Conservation (phyloP, 345 rosid species). For the Mercurialis annua region DNA sequence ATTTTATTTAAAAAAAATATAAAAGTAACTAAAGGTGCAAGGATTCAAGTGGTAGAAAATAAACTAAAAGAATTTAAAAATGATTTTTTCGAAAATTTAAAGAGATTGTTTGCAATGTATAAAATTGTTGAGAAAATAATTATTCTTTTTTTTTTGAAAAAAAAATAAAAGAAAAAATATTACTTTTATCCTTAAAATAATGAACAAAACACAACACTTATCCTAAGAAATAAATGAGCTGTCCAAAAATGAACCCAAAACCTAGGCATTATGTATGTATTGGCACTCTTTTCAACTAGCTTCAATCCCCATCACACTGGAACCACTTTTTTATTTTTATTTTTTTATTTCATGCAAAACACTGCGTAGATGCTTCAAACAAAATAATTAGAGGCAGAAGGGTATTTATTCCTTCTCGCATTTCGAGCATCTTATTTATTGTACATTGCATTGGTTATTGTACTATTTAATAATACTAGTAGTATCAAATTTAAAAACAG, state of each 20-base stretch:
- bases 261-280: conserved; percentile 18
- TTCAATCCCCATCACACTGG: conserved; percentile 23
- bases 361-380: neutral
- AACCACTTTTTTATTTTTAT: neutral
- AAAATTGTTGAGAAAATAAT: no score
- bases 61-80: no score
- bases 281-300: conserved; percentile 30
- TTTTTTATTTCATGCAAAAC: neutral
- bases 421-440: neutral
- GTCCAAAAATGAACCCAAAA: conserved; percentile 20
- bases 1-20: no score
- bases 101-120: no score
- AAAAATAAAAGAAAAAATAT: no score
- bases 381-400: neutral
- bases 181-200: no score
- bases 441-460: conserved; percentile 3
- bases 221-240: neutral
- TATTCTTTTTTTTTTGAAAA: no score
- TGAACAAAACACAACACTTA: neutral
- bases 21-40: no score
- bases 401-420: conserved; percentile 24
- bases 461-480: neutral
- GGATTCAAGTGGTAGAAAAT: no score
- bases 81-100: no score
- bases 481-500: no score